Conservation (phyloP, 495 filamentous ascomycete species). For the Penicillium coprophilum region DNA sequence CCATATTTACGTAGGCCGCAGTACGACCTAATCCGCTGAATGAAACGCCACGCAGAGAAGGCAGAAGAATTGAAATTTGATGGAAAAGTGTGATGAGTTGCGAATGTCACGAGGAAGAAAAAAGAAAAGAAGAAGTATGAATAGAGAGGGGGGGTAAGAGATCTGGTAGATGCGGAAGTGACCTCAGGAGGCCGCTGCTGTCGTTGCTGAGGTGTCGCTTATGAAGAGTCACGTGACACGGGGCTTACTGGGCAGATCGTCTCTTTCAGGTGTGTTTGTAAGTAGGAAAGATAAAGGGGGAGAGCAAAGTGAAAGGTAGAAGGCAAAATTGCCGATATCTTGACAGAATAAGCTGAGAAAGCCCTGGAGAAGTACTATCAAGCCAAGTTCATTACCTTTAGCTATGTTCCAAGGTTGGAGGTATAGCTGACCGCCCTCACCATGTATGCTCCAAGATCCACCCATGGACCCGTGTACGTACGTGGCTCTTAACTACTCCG, state of each 20-base stretch:
- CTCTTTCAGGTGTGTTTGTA: neutral
- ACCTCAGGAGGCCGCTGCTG: slow-evolving; percentile 48
- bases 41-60: slow-evolving; percentile 47
- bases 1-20: slow-evolving; percentile 59
- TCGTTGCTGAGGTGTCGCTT: slow-evolving; percentile 53
- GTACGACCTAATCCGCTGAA: slow-evolving; percentile 52
- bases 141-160: slow-evolving; percentile 19
- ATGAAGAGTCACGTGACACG: slow-evolving; percentile 42
- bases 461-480: too few relatives aligned
- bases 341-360: neutral
- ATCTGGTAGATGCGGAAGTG: slow-evolving; percentile 38
- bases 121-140: slow-evolving; percentile 16
- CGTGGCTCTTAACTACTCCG: neutral
- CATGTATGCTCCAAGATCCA: too few relatives aligned
- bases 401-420: slow-evolving; percentile 1
- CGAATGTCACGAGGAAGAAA: slow-evolving; percentile 21
- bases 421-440: slow-evolving; percentile 1
- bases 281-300: neutral
- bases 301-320: neutral
- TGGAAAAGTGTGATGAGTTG: slow-evolving; percentile 20
- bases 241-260: slow-evolving; percentile 11
- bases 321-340: neutral
- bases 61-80: slow-evolving; percentile 28
- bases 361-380: neutral
- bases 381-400: neutral